Base-by-base conservation (phyloP, 2,329 filamentous ascomycete species). In the Aspergillus hiratsukae region DNA sequence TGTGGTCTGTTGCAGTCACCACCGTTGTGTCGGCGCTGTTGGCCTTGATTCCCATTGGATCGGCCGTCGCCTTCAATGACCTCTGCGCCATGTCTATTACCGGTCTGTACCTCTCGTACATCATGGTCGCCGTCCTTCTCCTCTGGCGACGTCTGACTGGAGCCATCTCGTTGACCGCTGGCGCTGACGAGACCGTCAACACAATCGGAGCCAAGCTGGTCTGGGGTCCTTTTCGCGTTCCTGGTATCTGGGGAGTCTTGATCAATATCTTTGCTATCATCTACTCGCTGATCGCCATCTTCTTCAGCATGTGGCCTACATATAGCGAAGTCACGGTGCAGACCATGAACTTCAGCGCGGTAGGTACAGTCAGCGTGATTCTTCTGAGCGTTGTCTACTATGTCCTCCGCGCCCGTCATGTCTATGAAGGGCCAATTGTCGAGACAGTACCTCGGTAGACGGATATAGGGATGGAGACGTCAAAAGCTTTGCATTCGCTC, bases 41-140 rank as follows among this genome's bases (percentile, higher is more conserved):
- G 14, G 74, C 74, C 1, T 66, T 81, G 23, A 81, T 83, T 68
- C 81, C 80, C 65, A 76, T 83, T 49, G 80, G 78, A 11, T 80
- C 77, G 6, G 59, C 72, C 1, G 70, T 76, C 14, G 81, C 79
- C 9, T 77, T 82, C 64, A 79, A 81, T 64, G 77, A 75, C 58
- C 75, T 82, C 56, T 70, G 77, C 3, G 80, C 78, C 1, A 72
- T 83, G 25, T 74, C 74, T 2, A 70, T 78, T 37, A 72, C 73
- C 11, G 74, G 76, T 1, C 68, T 81, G 14, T 73, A 81, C 27
- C 72, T 72, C 25, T 81, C 79, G 4, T 83, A 82, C 63, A 72
- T 81, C 54, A 71, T 79, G 29, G 75, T 76, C 35, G 74, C 77
- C 31, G 62, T 69, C 9, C 74, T 75, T 48, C 66, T 82, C 8